These are phyloP conservation scores for Anacardium occidentale DNA, from an alignment of 345 rosid species.

Conservation along the genomic window DNA sequence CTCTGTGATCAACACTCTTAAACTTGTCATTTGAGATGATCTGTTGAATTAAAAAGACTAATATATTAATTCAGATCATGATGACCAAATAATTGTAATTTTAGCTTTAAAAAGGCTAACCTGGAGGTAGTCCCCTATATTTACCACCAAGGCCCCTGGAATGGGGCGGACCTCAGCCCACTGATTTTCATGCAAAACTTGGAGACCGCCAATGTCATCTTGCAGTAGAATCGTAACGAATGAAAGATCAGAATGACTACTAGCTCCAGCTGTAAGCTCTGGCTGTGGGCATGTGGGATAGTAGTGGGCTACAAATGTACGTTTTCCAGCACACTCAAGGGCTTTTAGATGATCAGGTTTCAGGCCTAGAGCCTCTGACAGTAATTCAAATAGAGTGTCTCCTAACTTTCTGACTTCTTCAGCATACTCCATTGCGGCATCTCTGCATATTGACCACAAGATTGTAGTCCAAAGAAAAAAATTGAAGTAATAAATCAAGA, in stretches of 20 bases:
- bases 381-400: conserved; percentile 1
- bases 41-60: conserved; percentile 20
- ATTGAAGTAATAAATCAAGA: not conserved
- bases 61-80: not conserved
- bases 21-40: conserved; percentile 49
- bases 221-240: conserved; percentile 23
- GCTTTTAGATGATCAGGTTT: not conserved
- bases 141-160: conserved; percentile 20
- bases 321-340: not conserved
- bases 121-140: conserved; percentile 23
- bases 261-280: conserved; percentile 21
- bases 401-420: not conserved
- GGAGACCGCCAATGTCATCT: conserved; percentile 25
- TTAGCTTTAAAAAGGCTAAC: not conserved
- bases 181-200: conserved; percentile 12
- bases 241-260: conserved; percentile 19
- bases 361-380: conserved; percentile 13
- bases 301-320: not conserved
- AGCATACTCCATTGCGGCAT: not conserved
- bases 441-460: not conserved
- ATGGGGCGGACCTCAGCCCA: conserved; percentile 23
- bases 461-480: not conserved
- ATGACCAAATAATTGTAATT: not conserved
- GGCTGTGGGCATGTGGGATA: conserved; percentile 19
- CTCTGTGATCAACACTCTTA: conserved; percentile 50